Conservation (phyloP, 371 early-diverging fungal species). For the Mucor irregularis region DNA sequence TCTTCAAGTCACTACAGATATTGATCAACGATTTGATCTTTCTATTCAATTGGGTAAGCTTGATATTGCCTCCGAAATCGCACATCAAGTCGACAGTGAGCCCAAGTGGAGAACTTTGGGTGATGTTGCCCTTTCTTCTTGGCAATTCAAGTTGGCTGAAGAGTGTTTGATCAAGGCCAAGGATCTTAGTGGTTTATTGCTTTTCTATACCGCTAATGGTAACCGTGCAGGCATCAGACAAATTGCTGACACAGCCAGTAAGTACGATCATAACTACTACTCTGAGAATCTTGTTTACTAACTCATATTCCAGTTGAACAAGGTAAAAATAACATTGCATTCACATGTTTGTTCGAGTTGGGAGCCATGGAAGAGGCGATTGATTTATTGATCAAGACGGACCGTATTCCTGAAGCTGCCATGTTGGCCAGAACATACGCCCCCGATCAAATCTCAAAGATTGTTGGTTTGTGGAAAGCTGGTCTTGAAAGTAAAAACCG, state of each 20-base stretch:
- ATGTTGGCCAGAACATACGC: conserved; percentile 90
- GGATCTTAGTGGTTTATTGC: conserved; percentile 85
- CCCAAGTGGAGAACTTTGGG: conserved; percentile 92
- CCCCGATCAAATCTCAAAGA: conserved; percentile 74
- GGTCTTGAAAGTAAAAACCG: conserved; percentile 66
- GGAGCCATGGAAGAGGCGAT: conserved; percentile 78
- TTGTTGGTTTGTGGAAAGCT: conserved; percentile 82
- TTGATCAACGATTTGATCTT: conserved; percentile 94
- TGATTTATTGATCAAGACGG: conserved; percentile 80
- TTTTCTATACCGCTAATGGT: conserved; percentile 88
- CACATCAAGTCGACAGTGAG: conserved; percentile 77
- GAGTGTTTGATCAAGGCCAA: conserved; percentile 86
- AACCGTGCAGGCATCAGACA: conserved; percentile 73
- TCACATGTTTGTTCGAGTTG: conserved; percentile 76
- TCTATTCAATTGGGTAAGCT: conserved; percentile 85
- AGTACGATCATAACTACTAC: neutral
- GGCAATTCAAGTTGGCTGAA: conserved; percentile 90
- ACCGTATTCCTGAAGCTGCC: conserved; percentile 95
- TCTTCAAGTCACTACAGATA: conserved; percentile 88
- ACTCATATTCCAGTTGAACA: conserved; percentile 46
- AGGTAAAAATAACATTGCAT: conserved; percentile 90
- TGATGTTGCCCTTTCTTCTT: conserved; percentile 84
- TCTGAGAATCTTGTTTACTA: neutral
- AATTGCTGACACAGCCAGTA: conserved; percentile 80
- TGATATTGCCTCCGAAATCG: conserved; percentile 85